Evolutionary conservation across 495 filamentous ascomycete species (phyloP), one percentile per base, ranked within the genome.

Genomic region (Aspergillus hancockii): DNA sequence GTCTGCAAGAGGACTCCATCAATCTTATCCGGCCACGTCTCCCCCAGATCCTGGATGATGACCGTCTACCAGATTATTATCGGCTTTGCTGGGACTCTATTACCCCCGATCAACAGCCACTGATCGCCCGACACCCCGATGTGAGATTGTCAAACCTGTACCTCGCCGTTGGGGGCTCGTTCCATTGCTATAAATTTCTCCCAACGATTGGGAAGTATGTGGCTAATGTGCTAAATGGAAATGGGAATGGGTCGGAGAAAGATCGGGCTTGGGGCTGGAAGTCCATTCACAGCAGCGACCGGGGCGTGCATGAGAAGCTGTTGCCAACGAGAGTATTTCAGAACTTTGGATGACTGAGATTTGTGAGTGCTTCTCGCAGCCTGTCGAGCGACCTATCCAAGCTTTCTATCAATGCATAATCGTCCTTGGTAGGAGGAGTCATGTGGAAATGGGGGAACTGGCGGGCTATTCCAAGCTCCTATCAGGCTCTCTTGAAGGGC

Each of bases 181-280:
- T 74, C 14, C 80, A 80, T 62, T 74, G 71, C 47, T 86, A 79
- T 68, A 86, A 86, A 63, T 86, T 86, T 66, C 70, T 86, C 28
- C 83, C 84, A 0, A 77, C 76, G 8, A 69, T 86, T 57, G 84
- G 84, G 7, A 73, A 79, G 36, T 85, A 86, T 65, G 79, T 86
- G 4, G 74, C 77, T 1, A 67, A 80, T 49, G 72, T 85, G 75
- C 64, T 88, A 10, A 55, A 67, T 23, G 66, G 65, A 0, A 40
- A 45, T 18, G 59, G 64, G 40, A 74, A 73, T 49, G 73, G 70
- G 0, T 49, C 54, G 8, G 66, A 68, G 52, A 73, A 68, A 50
- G 71, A 72, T 52, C 18, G 54, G 41, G 57, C 60, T 1, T 75
- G 73, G 73, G 43, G 18, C 22, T 75, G 73, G 73, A 76, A 73